Base-by-base conservation (phyloP, 2,329 filamentous ascomycete genomes). In the Stagonosporopsis rhizophila region DNA sequence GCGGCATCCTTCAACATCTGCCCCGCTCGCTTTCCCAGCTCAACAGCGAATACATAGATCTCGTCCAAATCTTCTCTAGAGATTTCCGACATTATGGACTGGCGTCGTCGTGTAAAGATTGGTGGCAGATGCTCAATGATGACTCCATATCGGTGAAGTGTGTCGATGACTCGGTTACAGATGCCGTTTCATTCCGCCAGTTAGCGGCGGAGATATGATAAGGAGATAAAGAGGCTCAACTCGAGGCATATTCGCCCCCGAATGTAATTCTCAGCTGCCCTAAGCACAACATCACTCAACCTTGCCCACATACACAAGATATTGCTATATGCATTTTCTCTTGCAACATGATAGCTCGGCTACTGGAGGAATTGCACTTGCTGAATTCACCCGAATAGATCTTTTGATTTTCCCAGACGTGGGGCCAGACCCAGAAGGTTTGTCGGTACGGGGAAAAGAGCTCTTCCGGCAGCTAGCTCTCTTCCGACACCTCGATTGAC, bases 1-100 rank as follows among this genome's bases (percentile, higher is more conserved):
- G 87, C 85, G 12, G 85, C 86, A 44, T 86, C 81, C 70, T 89
- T 83, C 38, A 92, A 81, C 68, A 90, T 81, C 50, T 83, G 77
- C 6, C 90, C 89, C 0, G 89, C 89, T 76, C 87, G 82, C 67
- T 89, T 88, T 59, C 86, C 88, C 4, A 92, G 77, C 62, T 89
- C 82, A 27, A 92, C 74, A 1, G 90, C 88, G 71, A 92, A 92
- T 19, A 78, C 77, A 72, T 91, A 90, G 65, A 91, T 86, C 44
- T 86, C 84, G 58, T 84, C 79, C 22, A 92, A 77, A 46, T 90
- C 83, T 28, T 77, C 62, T 55, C 58, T 59, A 2, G 67, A 66
- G 11, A 74, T 49, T 4, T 68, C 59, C 7, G 58, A 34, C 71
- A 74, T 74, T 25, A 30, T 66, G 48, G 15, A 17, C 6, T 47